A percentile compares a stretch with the other conserved stretches of the same genome.
Evolutionary conservation across 2,329 filamentous ascomycete species (phyloP).

Genomic region (Colletotrichum liriopes): DNA sequence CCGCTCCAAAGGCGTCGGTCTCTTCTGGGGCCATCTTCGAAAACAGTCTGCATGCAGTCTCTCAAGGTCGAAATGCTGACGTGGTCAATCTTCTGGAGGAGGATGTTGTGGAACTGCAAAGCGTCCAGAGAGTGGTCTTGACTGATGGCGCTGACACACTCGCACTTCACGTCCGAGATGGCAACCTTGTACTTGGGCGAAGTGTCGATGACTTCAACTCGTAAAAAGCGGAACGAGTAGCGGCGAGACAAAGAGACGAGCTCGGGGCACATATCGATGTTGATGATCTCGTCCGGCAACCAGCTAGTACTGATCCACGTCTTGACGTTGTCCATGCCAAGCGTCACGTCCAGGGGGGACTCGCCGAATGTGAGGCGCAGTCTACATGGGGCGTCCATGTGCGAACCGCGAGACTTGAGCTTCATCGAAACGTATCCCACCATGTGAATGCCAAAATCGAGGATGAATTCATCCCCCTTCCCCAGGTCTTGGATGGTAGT

Average conservation of each 20-base stretch:
- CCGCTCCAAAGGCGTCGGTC: constrained; percentile 57
- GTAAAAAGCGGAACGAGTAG: constrained; percentile 54
- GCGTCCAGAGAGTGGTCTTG: constrained; percentile 43
- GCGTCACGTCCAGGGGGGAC: constrained; percentile 54
- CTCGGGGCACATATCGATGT: constrained; percentile 53
- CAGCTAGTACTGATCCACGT: constrained; percentile 57
- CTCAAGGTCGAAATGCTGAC: constrained; percentile 52
- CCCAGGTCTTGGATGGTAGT: constrained; percentile 45
- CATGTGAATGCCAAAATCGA: constrained; percentile 53
- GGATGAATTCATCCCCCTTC: constrained; percentile 49
- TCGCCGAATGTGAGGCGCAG: constrained; percentile 55
- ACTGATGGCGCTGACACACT: constrained; percentile 50
- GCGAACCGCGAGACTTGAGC: constrained; percentile 48
- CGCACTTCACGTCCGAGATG: constrained; percentile 49
- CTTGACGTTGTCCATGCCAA: constrained; percentile 51
- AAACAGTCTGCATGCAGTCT: constrained; percentile 58
- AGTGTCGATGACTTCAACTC: constrained; percentile 53
- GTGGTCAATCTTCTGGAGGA: constrained; percentile 50
- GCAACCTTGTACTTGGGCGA: constrained; percentile 53
- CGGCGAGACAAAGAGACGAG: constrained; percentile 50
- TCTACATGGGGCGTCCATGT: constrained; percentile 55
- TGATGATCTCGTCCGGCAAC: constrained; percentile 56
- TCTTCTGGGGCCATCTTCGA: constrained; percentile 56
- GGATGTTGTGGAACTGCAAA: constrained; percentile 40
- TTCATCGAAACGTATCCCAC: constrained; percentile 52